phyloP scores from a whole-genome alignment of 306 rosid genomes.

The Glycine latifolia region DNA sequence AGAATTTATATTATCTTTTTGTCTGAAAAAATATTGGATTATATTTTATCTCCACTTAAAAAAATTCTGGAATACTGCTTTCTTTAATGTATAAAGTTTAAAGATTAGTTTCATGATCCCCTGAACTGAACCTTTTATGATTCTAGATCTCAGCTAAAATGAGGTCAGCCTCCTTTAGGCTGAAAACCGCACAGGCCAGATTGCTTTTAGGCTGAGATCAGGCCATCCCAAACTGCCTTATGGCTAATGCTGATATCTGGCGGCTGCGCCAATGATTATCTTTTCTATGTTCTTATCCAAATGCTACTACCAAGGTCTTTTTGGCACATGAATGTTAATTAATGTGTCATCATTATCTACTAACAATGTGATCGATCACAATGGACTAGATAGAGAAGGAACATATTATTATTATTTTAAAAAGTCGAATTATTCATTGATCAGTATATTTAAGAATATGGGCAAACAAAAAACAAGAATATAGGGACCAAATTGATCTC shows the following conservation, averaged over 20 bases:
- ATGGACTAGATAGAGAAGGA: constrained; percentile 21
- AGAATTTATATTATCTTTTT: too few species aligned
- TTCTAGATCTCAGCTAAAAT: constrained; percentile 18
- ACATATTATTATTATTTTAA: neutral
- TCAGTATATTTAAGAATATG: too few species aligned
- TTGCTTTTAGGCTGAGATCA: neutral
- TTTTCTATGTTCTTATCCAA: too few species aligned
- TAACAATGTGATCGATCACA: constrained; percentile 32
- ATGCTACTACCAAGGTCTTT: neutral
- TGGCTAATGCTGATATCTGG: neutral
- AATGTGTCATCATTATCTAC: neutral
- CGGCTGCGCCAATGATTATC: too few species aligned
- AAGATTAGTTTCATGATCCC: constrained; percentile 25
- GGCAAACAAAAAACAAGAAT: too few species aligned
- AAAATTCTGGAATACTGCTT: neutral
- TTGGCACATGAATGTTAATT: constrained; percentile 5
- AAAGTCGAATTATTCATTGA: neutral
- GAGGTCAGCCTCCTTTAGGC: neutral
- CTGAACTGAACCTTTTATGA: constrained; percentile 11
- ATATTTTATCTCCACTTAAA: too few species aligned
- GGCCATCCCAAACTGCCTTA: too few species aligned
- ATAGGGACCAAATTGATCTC: constrained; percentile 19
- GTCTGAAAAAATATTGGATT: too few species aligned
- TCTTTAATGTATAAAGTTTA: constrained; percentile 5
- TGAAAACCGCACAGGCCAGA: neutral